phyloP scores from a whole-genome alignment of 331 rosid genomes.

The Pyracantha coccinea region DNA sequence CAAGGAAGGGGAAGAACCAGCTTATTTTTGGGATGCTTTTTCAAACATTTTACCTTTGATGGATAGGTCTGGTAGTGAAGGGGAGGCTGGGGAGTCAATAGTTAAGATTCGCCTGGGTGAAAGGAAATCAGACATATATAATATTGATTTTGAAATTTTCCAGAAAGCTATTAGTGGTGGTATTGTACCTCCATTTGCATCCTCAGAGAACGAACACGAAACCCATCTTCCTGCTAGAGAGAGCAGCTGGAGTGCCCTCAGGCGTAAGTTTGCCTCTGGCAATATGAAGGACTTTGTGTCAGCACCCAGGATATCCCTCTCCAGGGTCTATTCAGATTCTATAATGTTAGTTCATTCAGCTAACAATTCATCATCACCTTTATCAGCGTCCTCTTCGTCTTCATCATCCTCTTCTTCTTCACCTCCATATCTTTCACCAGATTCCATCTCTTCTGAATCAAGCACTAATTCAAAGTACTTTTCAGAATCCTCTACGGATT shows the following conservation, averaged over 20 bases:
- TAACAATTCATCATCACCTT: constrained; percentile 45
- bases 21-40: constrained; percentile 75
- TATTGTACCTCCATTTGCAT: constrained; percentile 89
- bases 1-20: constrained; percentile 79
- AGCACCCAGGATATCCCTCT: constrained; percentile 56
- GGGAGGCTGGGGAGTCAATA: constrained; percentile 26
- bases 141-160: constrained; percentile 88
- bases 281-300: constrained; percentile 66
- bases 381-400: constrained; percentile 20
- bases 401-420: constrained; percentile 55
- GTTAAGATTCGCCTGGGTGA: constrained; percentile 36
- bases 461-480: constrained; percentile 52
- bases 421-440: constrained; percentile 70
- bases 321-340: constrained; percentile 86
- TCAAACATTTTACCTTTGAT: constrained; percentile 68
- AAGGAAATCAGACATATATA: constrained; percentile 54
- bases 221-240: constrained; percentile 95
- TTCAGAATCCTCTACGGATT: constrained; percentile 66
- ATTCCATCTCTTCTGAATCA: constrained; percentile 80
- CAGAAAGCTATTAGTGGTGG: constrained; percentile 80
- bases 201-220: constrained; percentile 67
- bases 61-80: constrained; percentile 50
- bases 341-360: constrained; percentile 57
- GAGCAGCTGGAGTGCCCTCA: constrained; percentile 80
- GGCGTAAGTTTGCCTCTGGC: constrained; percentile 73